Conservation (phyloP, 192 early-diverging fungal species). For the Entomortierella parvispora region DNA sequence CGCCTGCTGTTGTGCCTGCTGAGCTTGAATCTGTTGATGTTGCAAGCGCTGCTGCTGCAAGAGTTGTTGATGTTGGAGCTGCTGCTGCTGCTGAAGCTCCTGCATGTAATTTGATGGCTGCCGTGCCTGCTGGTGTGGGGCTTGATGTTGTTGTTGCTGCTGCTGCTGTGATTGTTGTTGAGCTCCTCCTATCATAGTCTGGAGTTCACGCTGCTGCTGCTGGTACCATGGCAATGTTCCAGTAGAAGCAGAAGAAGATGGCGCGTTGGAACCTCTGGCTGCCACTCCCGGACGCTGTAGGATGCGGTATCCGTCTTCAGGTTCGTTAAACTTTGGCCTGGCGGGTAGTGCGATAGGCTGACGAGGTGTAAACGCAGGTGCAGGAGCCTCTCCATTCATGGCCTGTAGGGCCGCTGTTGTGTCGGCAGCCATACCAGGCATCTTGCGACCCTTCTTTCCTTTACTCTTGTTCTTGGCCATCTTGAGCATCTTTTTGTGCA, state of each 20-base stretch:
- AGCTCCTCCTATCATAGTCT: constrained; percentile 35
- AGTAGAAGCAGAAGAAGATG: constrained; percentile 3
- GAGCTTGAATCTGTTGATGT: constrained; percentile 26
- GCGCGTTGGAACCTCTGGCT: not conserved
- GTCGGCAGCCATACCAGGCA: constrained; percentile 7
- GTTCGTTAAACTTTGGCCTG: constrained; percentile 19
- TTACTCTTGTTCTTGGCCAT: constrained; percentile 54
- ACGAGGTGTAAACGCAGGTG: constrained; percentile 2
- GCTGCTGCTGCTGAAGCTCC: constrained; percentile 44
- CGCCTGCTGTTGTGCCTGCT: constrained; percentile 38
- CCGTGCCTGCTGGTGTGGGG: constrained; percentile 14
- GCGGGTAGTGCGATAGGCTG: constrained; percentile 32
- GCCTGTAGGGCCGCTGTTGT: constrained; percentile 17
- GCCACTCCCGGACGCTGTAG: constrained; percentile 31
- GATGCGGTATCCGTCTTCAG: constrained; percentile 40
- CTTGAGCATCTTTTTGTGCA: constrained; percentile 61
- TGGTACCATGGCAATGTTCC: constrained; percentile 44
- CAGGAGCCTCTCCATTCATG: constrained; percentile 6
- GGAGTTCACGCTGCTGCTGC: constrained; percentile 40
- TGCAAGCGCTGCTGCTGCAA: constrained; percentile 42
- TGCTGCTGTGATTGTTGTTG: constrained; percentile 15
- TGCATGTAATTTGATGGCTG: constrained; percentile 4
- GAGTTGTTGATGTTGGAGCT: constrained; percentile 37
- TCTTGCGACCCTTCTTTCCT: constrained; percentile 17
- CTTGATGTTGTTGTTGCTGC: constrained; percentile 32